Evolutionary conservation across 176 grass and related monocot species (phyloP), one percentile per base, ranked within the genome.

Genomic region (Phoenix dactylifera): DNA sequence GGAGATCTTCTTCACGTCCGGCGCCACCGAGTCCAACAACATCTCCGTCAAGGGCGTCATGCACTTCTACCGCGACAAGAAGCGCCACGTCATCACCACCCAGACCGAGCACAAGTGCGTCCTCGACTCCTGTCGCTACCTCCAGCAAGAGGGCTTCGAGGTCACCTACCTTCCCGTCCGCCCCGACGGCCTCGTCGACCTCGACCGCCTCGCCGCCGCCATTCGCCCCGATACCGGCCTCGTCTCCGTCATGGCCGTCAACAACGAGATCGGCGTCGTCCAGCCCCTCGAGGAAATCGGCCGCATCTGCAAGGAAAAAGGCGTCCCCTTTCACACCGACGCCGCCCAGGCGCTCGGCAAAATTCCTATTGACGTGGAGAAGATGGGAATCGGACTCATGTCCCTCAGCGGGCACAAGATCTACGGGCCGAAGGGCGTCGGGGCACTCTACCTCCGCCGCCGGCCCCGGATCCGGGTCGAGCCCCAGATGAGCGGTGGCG

Each of bases 31-130:
- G 81, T 92, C 79, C 55, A 97, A 97, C 75, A 97, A 97, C 59
- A 92, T 97, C 76, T 86, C 93, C 56, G 93, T 97, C 55, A 97
- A 97, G 69, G 93, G 93, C 54, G 71, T 86, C 65, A 80, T 80
- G 81, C 78, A 48, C 52, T 97, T 97, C 84, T 87, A 92, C 81
- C 69, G 78, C 18, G 76, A 87, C 69, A 80, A 83, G 61, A 86
- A 81, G 81, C 84, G 75, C 66, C 92, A 97, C 71, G 81, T 97
- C 53, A 15, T 91, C 62, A 91, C 92, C 63, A 97, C 93, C 14
- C 93, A 88, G 78, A 97, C 84, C 12, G 93, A 97, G 76, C 93
- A 97, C 62, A 97, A 97, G 73, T 97, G 87, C 62, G 87, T 97
- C 15, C 84, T 97, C 51, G 93, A 97, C 44, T 97, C 93, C 2